Base-by-base conservation (phyloP, 441 rosid species). In the Gossypium aridum region DNA sequence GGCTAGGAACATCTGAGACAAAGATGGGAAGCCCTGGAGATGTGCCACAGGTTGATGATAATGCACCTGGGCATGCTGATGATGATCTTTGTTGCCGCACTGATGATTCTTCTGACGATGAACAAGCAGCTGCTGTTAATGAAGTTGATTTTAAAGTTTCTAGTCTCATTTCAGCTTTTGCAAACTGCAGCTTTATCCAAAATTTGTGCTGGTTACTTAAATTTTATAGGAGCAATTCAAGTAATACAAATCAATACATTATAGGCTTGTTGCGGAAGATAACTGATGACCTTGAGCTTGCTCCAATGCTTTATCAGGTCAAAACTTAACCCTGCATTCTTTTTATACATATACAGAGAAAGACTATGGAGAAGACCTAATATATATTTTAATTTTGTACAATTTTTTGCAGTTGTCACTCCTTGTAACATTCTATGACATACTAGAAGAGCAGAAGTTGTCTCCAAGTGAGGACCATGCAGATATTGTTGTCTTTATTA, bases 301-400 rank as follows among this genome's bases (percentile, higher is more conserved):
- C 98, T 79, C 98, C 98, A 51, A 94, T 96, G 98, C 84, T 96
- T 79, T 96, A 92, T 88, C 98, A 92, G 99, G 99, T 96, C 25
- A 65, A 56, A 70, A 23, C 57, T 55, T 45, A 63, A 63, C 31
- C 71, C 17, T 19, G 20, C 47, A 0, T 20, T 76, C 55, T 20
- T 75, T 7, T 6, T 72, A 22, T 8, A 39, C 47, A 39, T 39
- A 39, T 39, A 39, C 47, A 17, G 69, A 66, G 28, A 59, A 47
- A 59, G 55, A 70, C 51, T 14, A 60, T 26, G 66, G 51, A 72
- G 16, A 60, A 31, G 65, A 22, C 43, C 65, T 63, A 64, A 64
- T 51, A 54, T n/a, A 1, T 64, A 60, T 75, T 70, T 39, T 39
- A 60, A 55, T 67, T 60, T 71, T 75, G 65, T 54, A 68, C 70